These are phyloP conservation scores for Exophiala lecanii-corni DNA, from an alignment of 2,329 filamentous ascomycete species.

Conservation along the genomic window DNA sequence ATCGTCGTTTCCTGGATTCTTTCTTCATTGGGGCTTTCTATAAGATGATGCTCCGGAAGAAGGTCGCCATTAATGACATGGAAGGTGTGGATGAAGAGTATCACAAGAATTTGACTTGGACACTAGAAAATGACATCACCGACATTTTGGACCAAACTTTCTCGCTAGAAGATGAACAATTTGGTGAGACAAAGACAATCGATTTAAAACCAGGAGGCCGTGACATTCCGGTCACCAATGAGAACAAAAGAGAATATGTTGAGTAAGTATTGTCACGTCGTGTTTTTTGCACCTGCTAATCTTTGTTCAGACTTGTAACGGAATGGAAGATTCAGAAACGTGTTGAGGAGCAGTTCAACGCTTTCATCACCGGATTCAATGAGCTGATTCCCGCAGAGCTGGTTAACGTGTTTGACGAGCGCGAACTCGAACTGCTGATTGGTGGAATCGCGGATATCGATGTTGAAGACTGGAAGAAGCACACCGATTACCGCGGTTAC, in stretches of 20 bases:
- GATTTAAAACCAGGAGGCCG: slow-evolving; percentile 87
- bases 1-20: slow-evolving; percentile 91
- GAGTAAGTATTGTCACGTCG: slow-evolving; percentile 55
- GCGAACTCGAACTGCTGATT: slow-evolving; percentile 91
- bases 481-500: slow-evolving; percentile 98
- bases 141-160: slow-evolving; percentile 94
- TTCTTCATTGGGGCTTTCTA: slow-evolving; percentile 99
- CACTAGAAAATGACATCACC: slow-evolving; percentile 94
- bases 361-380: slow-evolving; percentile 95
- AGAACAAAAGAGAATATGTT: slow-evolving; percentile 98
- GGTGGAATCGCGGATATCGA: slow-evolving; percentile 99
- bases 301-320: slow-evolving; percentile 66
- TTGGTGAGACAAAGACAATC: slow-evolving; percentile 89
- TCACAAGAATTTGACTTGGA: slow-evolving; percentile 94
- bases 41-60: slow-evolving; percentile 98
- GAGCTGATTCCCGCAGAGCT: slow-evolving; percentile 94
- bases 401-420: slow-evolving; percentile 97
- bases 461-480: slow-evolving; percentile 99
- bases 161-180: slow-evolving; percentile 93
- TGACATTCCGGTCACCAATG: slow-evolving; percentile 93
- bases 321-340: slow-evolving; percentile 99
- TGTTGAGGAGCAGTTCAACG: slow-evolving; percentile 96
- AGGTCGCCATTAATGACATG: slow-evolving; percentile 90
- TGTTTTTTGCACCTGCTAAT: slow-evolving; percentile 10
- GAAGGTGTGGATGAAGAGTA: slow-evolving; percentile 98